These are phyloP conservation scores for Kazachstania sp. DNA, from an alignment of 1,139 yeast genomes.

Conservation along the genomic window DNA sequence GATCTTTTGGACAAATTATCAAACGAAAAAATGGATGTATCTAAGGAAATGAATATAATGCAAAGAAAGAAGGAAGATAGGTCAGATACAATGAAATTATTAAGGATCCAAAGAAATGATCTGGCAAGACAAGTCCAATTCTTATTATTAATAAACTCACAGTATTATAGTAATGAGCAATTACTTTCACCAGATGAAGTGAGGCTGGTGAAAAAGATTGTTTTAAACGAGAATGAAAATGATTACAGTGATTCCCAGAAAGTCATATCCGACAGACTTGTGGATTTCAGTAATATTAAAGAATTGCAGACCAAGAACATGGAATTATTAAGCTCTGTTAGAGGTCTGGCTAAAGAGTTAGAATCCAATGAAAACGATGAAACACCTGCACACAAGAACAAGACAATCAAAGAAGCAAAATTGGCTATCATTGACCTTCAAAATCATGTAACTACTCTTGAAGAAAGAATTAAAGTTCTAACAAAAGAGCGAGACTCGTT, in stretches of 20 bases:
- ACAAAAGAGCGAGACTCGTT: slow-evolving; percentile 6
- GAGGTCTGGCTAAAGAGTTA: slow-evolving; percentile 56
- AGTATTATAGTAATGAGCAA: slow-evolving; percentile 42
- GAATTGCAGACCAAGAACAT: slow-evolving; percentile 71
- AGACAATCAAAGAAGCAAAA: slow-evolving; percentile 61
- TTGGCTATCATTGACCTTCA: slow-evolving; percentile 64
- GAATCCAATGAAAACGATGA: slow-evolving; percentile 32
- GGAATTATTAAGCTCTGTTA: slow-evolving; percentile 55
- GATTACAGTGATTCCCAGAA: slow-evolving; percentile 58
- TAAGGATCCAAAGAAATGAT: slow-evolving; percentile 56
- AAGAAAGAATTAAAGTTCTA: slow-evolving; percentile 24
- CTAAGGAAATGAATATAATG: slow-evolving; percentile 18
- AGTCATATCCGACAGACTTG: slow-evolving; percentile 63
- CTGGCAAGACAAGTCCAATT: slow-evolving; percentile 73
- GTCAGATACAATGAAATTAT: slow-evolving; percentile 34
- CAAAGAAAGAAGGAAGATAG: slow-evolving; percentile 32
- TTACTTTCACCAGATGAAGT: slow-evolving; percentile 55
- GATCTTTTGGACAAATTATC: slow-evolving; percentile 39
- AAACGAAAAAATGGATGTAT: slow-evolving; percentile 34
- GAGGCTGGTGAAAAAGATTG: slow-evolving; percentile 36
- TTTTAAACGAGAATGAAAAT: slow-evolving; percentile 25
- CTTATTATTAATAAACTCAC: slow-evolving; percentile 58
- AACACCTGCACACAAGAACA: slow-evolving; percentile 7
- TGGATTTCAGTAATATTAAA: slow-evolving; percentile 55
- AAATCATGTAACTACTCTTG: slow-evolving; percentile 33